phyloP scores from a whole-genome alignment of 192 early-diverging fungal species.

The Coemansia sp. region DNA sequence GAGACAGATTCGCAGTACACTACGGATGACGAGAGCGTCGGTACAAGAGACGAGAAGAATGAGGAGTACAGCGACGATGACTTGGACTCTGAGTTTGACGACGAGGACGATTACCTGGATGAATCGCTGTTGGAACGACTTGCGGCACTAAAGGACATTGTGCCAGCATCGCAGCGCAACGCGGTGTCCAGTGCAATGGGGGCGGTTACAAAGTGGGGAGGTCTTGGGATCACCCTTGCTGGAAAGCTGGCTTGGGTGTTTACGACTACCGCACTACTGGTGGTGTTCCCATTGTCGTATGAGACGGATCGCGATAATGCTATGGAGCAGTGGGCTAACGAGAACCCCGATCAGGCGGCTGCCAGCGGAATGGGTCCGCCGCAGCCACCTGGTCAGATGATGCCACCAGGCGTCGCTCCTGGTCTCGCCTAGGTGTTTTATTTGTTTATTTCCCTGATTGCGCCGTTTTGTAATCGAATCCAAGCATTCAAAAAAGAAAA shows the following conservation, averaged over 20 bases:
- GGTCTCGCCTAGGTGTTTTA: not conserved
- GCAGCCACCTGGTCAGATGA: slow-evolving; percentile 4
- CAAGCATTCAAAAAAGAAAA: not conserved
- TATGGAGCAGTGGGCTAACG: slow-evolving; percentile 71
- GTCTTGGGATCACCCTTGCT: slow-evolving; percentile 60
- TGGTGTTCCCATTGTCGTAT: slow-evolving; percentile 82
- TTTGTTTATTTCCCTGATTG: no score
- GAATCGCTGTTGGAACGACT: slow-evolving; percentile 84
- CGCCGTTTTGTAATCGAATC: no score
- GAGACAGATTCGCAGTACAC: slow-evolving; percentile 50
- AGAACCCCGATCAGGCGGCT: slow-evolving; percentile 20
- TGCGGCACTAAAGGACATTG: slow-evolving; percentile 81
- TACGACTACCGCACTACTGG: slow-evolving; percentile 79
- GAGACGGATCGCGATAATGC: slow-evolving; percentile 88
- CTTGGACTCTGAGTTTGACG: slow-evolving; percentile 57
- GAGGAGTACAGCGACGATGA: slow-evolving; percentile 51
- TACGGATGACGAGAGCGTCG: slow-evolving; percentile 22
- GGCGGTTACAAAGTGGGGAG: slow-evolving; percentile 61
- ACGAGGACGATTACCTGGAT: slow-evolving; percentile 71
- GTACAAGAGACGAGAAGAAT: no score
- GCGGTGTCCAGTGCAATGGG: slow-evolving; percentile 60
- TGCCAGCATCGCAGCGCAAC: slow-evolving; percentile 73
- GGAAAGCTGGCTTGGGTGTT: slow-evolving; percentile 89
- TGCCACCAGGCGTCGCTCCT: slow-evolving; percentile 7
- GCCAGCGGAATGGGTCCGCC: not conserved